Base-by-base conservation (phyloP, 2,329 filamentous ascomycete genomes). In the Pseudogymnoascus sp. region DNA sequence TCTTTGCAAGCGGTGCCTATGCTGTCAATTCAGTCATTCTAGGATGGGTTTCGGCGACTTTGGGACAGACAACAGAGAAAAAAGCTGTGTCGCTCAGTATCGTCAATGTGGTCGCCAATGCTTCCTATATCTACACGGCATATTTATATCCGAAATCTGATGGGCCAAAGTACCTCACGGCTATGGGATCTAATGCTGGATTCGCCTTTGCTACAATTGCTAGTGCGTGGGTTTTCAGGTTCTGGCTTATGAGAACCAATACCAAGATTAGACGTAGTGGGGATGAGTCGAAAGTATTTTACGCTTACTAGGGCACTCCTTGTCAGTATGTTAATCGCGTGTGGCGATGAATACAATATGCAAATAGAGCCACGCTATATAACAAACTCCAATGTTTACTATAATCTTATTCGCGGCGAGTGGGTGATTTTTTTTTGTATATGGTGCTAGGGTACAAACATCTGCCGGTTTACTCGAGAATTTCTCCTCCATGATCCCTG, bases 211-310 rank as follows among this genome's bases (percentile, higher is more conserved):
- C 74, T 3, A 74, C 71, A 21, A 73, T 73, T 45, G 60, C 65
- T 3, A 66, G 65, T 36, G 75, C 74, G n/a, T 77, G 75, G 76
- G 62, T 70, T 6, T 71, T 76, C 67, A 73, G 70, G 65, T 37
- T 72, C 14, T 72, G 73, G 67, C 66, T 77, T 64, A 71, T 71
- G 62, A 69, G 69, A 60, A 68, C 69, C 54, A 77, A 77, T 64
- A 70, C 67, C 63, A 74, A 72, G 66, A 65, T 72, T 45, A 68
- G 65, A 43, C 51, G 28, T 16, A 54, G 37, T 23, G 64, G 60
- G 16, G 60, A 62, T 43, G 65, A 65, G 39, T 60, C 36, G 11
- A 61, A 65, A 23, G 61, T 66, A 7, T 63, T 64, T 34, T 68
- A 64, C 54, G 67, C 67, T n/a, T 68, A 68, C 62, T 68, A 62